Evolutionary conservation across 2,329 filamentous ascomycete species (phyloP).

Genomic region (Ascomycota sp.): DNA sequence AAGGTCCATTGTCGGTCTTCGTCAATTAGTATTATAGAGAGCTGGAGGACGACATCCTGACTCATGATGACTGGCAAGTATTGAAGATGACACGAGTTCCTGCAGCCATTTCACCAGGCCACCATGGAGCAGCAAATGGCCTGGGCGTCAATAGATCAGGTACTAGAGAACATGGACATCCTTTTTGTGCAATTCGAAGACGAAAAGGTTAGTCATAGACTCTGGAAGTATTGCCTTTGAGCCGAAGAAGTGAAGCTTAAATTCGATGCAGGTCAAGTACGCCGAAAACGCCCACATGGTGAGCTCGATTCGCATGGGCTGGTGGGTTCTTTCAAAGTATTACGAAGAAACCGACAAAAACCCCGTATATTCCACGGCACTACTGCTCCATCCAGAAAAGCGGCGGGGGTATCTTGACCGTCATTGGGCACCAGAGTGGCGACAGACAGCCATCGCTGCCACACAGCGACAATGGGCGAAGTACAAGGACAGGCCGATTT

Average conservation of each 20-base stretch:
- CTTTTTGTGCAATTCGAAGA: background rate
- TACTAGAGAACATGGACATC: too few species aligned
- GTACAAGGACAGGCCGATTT: conserved; percentile 1
- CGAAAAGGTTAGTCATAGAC: background rate
- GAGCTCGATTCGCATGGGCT: too few species aligned
- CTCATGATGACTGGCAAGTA: background rate
- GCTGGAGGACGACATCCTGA: background rate
- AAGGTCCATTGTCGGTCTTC: background rate
- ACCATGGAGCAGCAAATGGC: too few species aligned
- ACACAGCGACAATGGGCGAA: conserved; percentile 1
- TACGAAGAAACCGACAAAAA: too few species aligned
- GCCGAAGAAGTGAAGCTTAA: too few species aligned
- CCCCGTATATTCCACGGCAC: background rate
- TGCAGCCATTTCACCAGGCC: background rate
- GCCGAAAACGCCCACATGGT: background rate
- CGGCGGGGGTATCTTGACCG: conserved; percentile 1
- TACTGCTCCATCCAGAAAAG: background rate
- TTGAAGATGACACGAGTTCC: background rate
- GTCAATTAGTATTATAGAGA: background rate
- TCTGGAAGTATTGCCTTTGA: too few species aligned
- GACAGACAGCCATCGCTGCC: background rate
- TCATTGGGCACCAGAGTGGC: conserved; percentile 1
- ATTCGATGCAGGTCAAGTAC: background rate
- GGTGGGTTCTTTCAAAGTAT: too few species aligned
- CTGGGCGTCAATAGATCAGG: too few species aligned